phyloP scores from a whole-genome alignment of 441 rosid genomes.

The Lepidium campestre region DNA sequence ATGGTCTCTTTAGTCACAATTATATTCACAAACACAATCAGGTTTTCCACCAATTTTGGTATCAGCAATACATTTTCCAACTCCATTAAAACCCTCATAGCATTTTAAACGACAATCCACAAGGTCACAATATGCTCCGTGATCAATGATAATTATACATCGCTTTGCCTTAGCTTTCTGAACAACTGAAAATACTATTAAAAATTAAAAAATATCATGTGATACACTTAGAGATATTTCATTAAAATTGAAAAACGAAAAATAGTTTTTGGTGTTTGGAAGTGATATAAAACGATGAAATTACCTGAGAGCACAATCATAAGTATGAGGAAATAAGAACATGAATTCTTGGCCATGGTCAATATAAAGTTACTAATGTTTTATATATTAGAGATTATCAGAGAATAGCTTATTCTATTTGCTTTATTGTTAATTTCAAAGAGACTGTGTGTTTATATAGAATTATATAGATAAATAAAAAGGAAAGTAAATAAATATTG shows the following conservation, averaged over 20 bases:
- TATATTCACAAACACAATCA: constrained; percentile 9
- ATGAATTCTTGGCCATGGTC: constrained; percentile 7
- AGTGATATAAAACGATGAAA: neutral
- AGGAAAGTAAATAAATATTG: neutral
- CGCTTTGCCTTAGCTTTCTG: neutral
- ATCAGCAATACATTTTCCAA: neutral
- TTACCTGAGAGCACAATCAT: constrained; percentile 15
- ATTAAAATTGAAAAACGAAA: neutral
- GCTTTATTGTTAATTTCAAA: neutral
- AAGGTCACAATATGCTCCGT: neutral
- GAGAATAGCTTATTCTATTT: neutral
- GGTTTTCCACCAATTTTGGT: neutral
- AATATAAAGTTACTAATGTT: neutral
- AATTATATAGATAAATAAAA: no score
- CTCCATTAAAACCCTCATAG: neutral
- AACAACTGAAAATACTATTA: neutral
- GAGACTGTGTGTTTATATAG: neutral
- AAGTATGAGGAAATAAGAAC: constrained; percentile 12
- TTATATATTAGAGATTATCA: neutral
- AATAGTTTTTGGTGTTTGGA: neutral
- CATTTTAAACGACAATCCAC: neutral
- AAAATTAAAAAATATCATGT: neutral
- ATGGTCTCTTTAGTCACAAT: neutral
- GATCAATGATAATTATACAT: neutral
- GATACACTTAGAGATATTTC: neutral